These are phyloP conservation scores for Calonectria ilicicola DNA, from an alignment of 2,329 filamentous ascomycete genomes.

Conservation along the genomic window DNA sequence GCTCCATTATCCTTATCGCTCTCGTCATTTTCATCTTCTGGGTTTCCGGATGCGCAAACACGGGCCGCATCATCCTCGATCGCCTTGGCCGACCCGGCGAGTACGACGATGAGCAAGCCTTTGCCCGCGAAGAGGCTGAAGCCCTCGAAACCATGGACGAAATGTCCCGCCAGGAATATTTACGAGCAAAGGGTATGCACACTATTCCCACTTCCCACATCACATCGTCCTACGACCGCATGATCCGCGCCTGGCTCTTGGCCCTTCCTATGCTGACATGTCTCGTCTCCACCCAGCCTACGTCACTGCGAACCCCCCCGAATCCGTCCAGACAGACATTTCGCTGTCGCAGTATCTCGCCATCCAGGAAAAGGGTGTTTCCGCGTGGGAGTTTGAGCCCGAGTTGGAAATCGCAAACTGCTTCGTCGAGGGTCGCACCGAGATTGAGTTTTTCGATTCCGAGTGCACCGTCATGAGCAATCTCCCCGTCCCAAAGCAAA, in stretches of 20 bases:
- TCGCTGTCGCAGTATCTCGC: slow-evolving; percentile 97
- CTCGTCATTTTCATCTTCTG: slow-evolving; percentile 93
- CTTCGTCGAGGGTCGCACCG: slow-evolving; percentile 95
- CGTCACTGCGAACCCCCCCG: slow-evolving; percentile 91
- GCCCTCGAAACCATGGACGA: slow-evolving; percentile 97
- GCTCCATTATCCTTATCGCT: slow-evolving; percentile 87
- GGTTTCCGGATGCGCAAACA: slow-evolving; percentile 76
- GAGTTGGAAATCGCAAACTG: slow-evolving; percentile 98
- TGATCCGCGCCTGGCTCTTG: slow-evolving; percentile 1
- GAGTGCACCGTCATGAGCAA: slow-evolving; percentile 98
- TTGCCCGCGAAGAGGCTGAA: slow-evolving; percentile 92
- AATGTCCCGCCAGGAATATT: slow-evolving; percentile 87
- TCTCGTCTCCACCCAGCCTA: slow-evolving; percentile 72
- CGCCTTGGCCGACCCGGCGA: slow-evolving; percentile 93
- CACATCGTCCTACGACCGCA: slow-evolving; percentile 4
- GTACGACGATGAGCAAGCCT: slow-evolving; percentile 97
- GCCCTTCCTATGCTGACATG: slow-evolving; percentile 30
- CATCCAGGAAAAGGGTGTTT: slow-evolving; percentile 99
- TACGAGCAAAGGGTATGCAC: slow-evolving; percentile 88
- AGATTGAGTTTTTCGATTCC: slow-evolving; percentile 99
- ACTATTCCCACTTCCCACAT: neutral
- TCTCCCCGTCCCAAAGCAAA: slow-evolving; percentile 95
- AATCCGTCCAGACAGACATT: slow-evolving; percentile 96
- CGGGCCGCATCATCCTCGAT: slow-evolving; percentile 92
- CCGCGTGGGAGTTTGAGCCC: slow-evolving; percentile 99